phyloP scores from a whole-genome alignment of 2,329 filamentous ascomycete species.

The Venturia effusa region DNA sequence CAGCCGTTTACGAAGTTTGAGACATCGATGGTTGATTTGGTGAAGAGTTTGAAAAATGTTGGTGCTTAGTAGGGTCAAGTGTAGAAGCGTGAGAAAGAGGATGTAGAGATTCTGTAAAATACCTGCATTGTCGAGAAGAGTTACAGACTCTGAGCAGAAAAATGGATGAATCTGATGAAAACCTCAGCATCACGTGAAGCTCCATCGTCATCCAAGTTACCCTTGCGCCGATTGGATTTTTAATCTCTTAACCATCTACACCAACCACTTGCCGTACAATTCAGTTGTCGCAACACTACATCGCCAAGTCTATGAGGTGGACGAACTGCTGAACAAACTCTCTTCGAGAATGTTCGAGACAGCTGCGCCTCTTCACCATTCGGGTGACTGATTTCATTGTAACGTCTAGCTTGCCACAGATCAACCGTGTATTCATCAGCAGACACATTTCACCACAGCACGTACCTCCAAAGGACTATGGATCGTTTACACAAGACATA shows the following conservation, averaged over 20 bases:
- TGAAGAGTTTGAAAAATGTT: conserved; percentile 50
- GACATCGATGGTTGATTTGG: conserved; percentile 49
- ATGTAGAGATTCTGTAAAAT: too few species aligned
- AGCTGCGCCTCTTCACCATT: neutral
- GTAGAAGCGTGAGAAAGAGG: too few species aligned
- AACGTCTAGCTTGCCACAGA: neutral
- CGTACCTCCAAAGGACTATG: neutral
- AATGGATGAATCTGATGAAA: too few species aligned
- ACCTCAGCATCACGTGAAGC: too few species aligned
- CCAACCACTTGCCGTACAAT: too few species aligned
- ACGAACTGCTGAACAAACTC: neutral
- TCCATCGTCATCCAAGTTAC: too few species aligned
- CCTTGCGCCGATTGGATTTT: too few species aligned
- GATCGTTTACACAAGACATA: neutral
- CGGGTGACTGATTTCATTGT: neutral
- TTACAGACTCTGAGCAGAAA: too few species aligned
- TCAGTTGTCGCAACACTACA: too few species aligned
- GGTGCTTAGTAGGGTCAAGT: too few species aligned
- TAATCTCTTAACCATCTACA: too few species aligned
- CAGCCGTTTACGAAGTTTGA: conserved; percentile 49
- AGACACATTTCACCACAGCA: neutral
- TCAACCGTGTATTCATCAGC: neutral
- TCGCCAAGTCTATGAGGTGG: neutral
- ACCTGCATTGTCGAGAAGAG: too few species aligned
- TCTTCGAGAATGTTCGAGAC: neutral